Evolutionary conservation across 768 basidiomycete genomes (phyloP), one percentile per base, ranked within the genome.

Genomic region (Xerocomellus chrysenteron): DNA sequence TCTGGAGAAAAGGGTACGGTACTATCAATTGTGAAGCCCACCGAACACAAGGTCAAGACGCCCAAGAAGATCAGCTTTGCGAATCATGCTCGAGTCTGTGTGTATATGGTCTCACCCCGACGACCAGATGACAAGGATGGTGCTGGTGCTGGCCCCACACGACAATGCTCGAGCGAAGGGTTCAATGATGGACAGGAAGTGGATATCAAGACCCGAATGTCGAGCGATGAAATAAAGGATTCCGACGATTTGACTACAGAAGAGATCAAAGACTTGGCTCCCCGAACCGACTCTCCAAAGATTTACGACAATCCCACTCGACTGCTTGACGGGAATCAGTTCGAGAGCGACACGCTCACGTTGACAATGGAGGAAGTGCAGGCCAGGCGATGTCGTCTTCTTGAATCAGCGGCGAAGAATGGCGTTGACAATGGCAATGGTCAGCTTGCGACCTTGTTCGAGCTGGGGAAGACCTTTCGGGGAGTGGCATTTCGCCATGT

Each of bases 31-130:
- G 55, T 57, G 39, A 60, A 51, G 47, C 0, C 32, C 13, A 33
- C 55, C 16, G 48, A 58, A 10, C 5, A 56, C 56, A 61, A 58
- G 44, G 37, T 54, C 46, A 68, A 62, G 59, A 58, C 61, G 9
- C 67, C 57, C 16, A 71, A 62, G 47, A 70, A 66, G 50, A 69
- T 66, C 35, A 65, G 53, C 42, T 65, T 68, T 47, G 62, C 66
- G 32, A 30, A 68, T 28, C 65, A 57, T 14, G 68, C 68, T 30
- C 61, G 47, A 11, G 54, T 69, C 45, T 35, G 59, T 7, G 58
- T 68, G 12, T 70, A 64, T 19, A 26, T 3, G 14, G 35, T 60
- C 46, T 65, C 63, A 7, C 65, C 58, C 28, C 28, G 4, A 28
- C 62, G 36, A 51, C n/a, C 33, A 19, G 50, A 47, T 19, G 30